Percentiles rank a stretch among this genome's conserved stretches.
These are phyloP conservation scores for Apiotrichum sp. DNA, from an alignment of 1,284 basidiomycete species.

Conservation along the genomic window DNA sequence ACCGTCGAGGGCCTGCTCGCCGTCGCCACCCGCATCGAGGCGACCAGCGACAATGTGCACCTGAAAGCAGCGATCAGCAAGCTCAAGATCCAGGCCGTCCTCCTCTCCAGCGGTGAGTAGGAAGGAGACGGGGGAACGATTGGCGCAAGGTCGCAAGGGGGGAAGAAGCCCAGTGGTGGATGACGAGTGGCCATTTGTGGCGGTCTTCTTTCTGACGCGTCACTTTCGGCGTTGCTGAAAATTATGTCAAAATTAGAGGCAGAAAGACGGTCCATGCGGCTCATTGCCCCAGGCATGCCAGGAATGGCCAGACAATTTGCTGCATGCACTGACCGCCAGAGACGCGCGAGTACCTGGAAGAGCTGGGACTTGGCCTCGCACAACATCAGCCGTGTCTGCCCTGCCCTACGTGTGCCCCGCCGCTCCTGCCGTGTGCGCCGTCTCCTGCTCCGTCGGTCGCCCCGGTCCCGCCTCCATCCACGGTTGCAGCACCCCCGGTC, in stretches of 20 bases:
- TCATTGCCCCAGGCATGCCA: no score
- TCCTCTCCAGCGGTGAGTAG: neutral
- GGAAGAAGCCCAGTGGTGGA: no score
- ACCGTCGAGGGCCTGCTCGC: neutral
- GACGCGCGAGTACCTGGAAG: neutral
- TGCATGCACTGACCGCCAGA: neutral
- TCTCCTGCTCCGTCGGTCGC: neutral
- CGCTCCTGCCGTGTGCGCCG: neutral
- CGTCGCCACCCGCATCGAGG: neutral
- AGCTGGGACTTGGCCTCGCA: neutral
- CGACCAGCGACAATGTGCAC: neutral
- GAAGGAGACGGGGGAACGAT: no score
- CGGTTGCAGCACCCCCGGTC: neutral
- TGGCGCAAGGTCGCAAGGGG: no score
- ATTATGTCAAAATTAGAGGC: no score
- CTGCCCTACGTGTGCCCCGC: neutral
- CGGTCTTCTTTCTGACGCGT: no score
- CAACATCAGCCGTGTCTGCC: neutral
- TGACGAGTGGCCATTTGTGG: no score
- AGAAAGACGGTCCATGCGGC: no score
- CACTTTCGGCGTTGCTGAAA: no score
- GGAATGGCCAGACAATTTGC: no score
- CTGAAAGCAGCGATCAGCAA: neutral
- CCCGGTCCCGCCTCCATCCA: neutral
- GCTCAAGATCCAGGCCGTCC: constrained; percentile 4